phyloP scores from a whole-genome alignment of 129 eudicot genomes.

The Apium graveolens region DNA sequence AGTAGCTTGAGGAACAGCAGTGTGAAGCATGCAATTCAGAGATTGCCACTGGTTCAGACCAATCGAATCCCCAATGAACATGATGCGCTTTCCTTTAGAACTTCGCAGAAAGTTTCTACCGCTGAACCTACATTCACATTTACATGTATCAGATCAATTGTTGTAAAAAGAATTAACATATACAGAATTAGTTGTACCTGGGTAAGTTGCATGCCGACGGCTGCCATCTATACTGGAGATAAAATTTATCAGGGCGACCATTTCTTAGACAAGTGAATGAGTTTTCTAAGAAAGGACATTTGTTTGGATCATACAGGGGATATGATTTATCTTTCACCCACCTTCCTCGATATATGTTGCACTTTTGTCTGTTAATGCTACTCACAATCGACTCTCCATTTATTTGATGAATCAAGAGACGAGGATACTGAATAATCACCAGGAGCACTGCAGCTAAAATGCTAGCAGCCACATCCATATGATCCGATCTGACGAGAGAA shows the following conservation, averaged over 20 bases:
- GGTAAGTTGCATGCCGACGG: conserved; percentile 17
- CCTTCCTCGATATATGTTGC: conserved; percentile 15
- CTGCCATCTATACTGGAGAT: conserved; percentile 23
- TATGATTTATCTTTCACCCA: conserved; percentile 16
- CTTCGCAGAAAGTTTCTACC: conserved; percentile 7
- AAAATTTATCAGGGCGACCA: conserved; percentile 18
- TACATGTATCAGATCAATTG: background rate
- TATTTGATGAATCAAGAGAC: background rate
- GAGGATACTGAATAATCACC: background rate
- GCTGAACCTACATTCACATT: background rate
- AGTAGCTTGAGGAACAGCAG: conserved; percentile 3
- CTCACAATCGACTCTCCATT: background rate
- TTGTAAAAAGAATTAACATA: background rate
- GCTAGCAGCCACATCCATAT: background rate
- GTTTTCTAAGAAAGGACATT: conserved; percentile 18
- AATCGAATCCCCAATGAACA: conserved; percentile 18
- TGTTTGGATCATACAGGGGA: conserved; percentile 14
- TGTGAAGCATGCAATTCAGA: conserved; percentile 18
- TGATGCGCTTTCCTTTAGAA: conserved; percentile 9
- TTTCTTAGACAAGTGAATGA: conserved; percentile 17
- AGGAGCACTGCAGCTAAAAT: conserved; percentile 8
- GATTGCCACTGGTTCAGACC: conserved; percentile 20
- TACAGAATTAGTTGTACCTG: background rate
- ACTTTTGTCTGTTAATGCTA: background rate
- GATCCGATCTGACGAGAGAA: background rate